phyloP scores from a whole-genome alignment of 192 early-diverging fungal genomes.

The Cladochytrium replicatum region DNA sequence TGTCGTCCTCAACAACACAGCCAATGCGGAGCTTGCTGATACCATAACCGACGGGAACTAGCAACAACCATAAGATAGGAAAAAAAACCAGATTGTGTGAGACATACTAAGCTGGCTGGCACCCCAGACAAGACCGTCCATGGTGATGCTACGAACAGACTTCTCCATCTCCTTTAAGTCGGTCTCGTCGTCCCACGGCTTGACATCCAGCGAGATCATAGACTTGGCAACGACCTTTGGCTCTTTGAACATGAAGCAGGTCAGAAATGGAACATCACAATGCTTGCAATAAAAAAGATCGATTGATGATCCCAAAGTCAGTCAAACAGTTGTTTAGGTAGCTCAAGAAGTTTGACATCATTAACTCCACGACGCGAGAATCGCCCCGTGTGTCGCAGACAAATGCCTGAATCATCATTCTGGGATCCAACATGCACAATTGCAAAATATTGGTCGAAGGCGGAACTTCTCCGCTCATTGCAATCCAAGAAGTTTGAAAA shows the following conservation, averaged over 20 bases:
- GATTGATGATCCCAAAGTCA: too few species aligned
- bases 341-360: too few species aligned
- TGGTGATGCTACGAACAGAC: slow-evolving; percentile 58
- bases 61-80: too few species aligned
- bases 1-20: slow-evolving; percentile 86
- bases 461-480: too few species aligned
- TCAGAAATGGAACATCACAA: too few species aligned
- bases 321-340: too few species aligned
- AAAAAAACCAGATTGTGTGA: too few species aligned
- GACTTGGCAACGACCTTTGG: slow-evolving; percentile 86
- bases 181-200: slow-evolving; percentile 98
- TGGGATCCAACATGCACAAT: background rate
- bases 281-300: too few species aligned
- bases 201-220: slow-evolving; percentile 83
- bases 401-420: background rate
- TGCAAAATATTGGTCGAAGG: background rate
- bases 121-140: slow-evolving; percentile 91
- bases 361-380: too few species aligned
- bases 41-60: slow-evolving; percentile 80
- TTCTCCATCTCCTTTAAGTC: slow-evolving; percentile 65
- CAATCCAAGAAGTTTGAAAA: too few species aligned
- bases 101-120: slow-evolving; percentile 58
- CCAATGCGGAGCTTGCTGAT: slow-evolving; percentile 94
- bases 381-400: too few species aligned
- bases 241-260: slow-evolving; percentile 16